A percentile compares a stretch with the other conserved stretches of the same genome.
Conservation (phyloP, 208 protist genomes). For the Crithidia thermophila region DNA sequence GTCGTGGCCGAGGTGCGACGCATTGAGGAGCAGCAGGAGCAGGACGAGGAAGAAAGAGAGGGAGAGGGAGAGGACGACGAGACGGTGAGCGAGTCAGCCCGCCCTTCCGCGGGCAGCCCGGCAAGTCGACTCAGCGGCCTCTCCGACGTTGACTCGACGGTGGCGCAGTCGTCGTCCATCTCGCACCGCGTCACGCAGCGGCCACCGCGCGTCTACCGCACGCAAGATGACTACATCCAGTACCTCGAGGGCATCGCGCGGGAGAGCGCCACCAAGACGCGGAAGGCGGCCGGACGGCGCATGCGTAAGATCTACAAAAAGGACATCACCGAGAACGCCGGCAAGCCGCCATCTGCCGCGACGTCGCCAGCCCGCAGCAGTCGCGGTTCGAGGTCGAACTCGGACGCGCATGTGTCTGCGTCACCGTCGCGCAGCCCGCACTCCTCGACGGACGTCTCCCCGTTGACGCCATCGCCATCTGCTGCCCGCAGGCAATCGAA, state of each 20-base stretch:
- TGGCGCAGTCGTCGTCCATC: conserved; percentile 36
- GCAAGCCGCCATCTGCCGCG: no score
- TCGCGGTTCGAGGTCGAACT: not conserved
- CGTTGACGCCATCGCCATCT: not conserved
- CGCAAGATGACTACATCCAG: conserved; percentile 44
- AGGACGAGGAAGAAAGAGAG: not conserved
- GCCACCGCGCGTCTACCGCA: conserved; percentile 31
- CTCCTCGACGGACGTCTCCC: not conserved
- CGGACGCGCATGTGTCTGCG: not conserved
- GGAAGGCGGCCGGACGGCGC: conserved; percentile 18
- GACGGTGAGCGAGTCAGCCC: no score
- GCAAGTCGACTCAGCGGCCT: conserved; percentile 17
- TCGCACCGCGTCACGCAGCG: conserved; percentile 47
- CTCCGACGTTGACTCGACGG: conserved; percentile 18
- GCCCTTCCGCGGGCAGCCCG: conserved; percentile 9
- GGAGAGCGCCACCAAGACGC: conserved; percentile 33
- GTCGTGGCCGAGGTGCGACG: conserved; percentile 32
- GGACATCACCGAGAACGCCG: conserved; percentile 4
- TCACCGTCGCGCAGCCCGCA: not conserved
- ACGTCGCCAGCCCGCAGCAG: not conserved
- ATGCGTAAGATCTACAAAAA: conserved; percentile 19
- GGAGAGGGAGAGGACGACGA: conserved; percentile 7
- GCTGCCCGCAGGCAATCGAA: not conserved
- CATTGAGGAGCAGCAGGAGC: conserved; percentile 6
- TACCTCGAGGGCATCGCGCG: conserved; percentile 41